phyloP scores from a whole-genome alignment of 306 rosid species.

The Trifolium fragiferum region DNA sequence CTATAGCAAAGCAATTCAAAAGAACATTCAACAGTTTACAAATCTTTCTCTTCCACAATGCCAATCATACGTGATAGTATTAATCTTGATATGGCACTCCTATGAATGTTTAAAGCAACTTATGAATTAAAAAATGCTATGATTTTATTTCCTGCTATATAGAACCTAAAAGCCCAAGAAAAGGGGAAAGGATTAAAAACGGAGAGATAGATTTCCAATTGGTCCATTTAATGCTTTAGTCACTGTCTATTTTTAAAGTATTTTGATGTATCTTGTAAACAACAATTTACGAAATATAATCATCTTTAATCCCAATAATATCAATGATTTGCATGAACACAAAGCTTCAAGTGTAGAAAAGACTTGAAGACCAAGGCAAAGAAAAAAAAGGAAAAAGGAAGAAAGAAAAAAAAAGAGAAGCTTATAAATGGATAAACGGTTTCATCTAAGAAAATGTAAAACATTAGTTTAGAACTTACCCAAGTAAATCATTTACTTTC shows the following conservation, averaged over 20 bases:
- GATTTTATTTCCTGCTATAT: slow-evolving; percentile 15
- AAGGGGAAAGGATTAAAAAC: not conserved
- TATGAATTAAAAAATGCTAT: slow-evolving; percentile 18
- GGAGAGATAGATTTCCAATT: not conserved
- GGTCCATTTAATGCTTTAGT: not conserved
- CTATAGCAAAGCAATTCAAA: slow-evolving; percentile 32
- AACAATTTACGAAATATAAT: slow-evolving; percentile 21
- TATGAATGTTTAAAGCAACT: slow-evolving; percentile 11
- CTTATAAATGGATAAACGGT: slow-evolving; percentile 19
- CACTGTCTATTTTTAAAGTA: slow-evolving; percentile 1
- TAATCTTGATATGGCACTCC: slow-evolving; percentile 18
- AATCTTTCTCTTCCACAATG: slow-evolving; percentile 16
- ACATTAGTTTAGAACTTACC: slow-evolving; percentile 58
- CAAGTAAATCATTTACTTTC: slow-evolving; percentile 83
- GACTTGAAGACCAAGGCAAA: slow-evolving; percentile 10
- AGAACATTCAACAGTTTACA: slow-evolving; percentile 29
- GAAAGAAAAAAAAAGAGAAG: not conserved
- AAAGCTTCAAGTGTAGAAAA: slow-evolving; percentile 25
- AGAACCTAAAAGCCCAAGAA: slow-evolving; percentile 12
- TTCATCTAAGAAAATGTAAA: slow-evolving; percentile 34
- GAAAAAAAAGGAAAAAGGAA: slow-evolving; percentile 7
- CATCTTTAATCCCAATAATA: not conserved
- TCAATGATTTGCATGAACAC: slow-evolving; percentile 4
- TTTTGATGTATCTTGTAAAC: slow-evolving; percentile 1
- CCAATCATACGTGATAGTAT: slow-evolving; percentile 15